Percentiles rank a stretch among this genome's conserved stretches.
Evolutionary conservation across 73 alveolate species (phyloP).

Genomic region (Paramecium biaurelia): DNA sequence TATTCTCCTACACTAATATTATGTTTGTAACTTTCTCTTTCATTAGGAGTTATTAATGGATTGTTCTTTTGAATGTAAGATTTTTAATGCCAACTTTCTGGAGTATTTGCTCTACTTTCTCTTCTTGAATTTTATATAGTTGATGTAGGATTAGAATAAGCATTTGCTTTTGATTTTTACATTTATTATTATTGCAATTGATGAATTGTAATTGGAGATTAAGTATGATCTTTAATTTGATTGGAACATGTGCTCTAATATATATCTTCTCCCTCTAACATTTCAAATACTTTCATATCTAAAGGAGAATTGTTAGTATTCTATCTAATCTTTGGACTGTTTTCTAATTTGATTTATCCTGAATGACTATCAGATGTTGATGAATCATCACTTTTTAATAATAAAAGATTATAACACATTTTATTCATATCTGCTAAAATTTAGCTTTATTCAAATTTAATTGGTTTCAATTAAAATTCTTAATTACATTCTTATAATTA

Average conservation of each 20-base stretch:
- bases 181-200: not conserved
- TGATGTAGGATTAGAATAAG: conserved; percentile 2
- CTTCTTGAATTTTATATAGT: conserved; percentile 29
- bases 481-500: not conserved
- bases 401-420: conserved; percentile 28
- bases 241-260: conserved; percentile 2
- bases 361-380: not conserved
- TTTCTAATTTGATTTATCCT: not conserved
- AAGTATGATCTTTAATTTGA: not conserved
- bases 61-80: not conserved
- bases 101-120: conserved; percentile 37
- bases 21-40: not conserved
- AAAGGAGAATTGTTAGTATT: not conserved
- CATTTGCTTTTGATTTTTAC: not conserved
- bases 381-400: not conserved
- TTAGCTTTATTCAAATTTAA: not conserved
- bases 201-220: not conserved
- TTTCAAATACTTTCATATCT: conserved; percentile 29
- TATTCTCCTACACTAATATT: not conserved
- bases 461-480: not conserved
- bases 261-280: conserved; percentile 21
- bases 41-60: not conserved
- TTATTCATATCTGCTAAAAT: conserved; percentile 30
- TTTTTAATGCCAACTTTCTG: conserved; percentile 10
- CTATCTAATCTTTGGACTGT: not conserved